These are phyloP conservation scores for Przewalskia tangutica DNA, from an alignment of 257 asterid species.

Conservation along the genomic window DNA sequence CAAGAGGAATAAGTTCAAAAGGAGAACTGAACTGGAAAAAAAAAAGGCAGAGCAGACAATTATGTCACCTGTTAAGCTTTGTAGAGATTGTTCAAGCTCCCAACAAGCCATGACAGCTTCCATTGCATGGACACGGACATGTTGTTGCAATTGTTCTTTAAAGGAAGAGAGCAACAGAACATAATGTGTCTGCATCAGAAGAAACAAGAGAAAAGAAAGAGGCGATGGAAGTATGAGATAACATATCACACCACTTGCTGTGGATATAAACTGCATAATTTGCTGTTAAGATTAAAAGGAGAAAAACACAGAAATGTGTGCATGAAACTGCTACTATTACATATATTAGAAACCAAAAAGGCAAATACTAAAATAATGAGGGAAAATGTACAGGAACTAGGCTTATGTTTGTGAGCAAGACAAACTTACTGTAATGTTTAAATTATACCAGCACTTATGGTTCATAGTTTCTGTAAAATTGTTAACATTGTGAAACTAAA, in stretches of 20 bases:
- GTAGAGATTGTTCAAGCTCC: conserved; percentile 99
- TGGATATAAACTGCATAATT: not conserved
- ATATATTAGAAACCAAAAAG: not conserved
- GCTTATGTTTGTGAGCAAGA: not conserved
- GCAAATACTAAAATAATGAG: not conserved
- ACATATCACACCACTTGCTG: not conserved
- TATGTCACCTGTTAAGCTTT: conserved; percentile 77
- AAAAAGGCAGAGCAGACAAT: not conserved
- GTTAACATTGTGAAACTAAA: not conserved
- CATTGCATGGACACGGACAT: conserved; percentile 98
- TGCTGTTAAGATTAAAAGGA: not conserved
- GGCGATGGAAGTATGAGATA: conserved; percentile 19
- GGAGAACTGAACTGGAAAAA: not conserved
- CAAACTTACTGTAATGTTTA: not conserved
- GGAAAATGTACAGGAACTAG: not conserved
- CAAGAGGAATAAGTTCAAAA: not conserved
- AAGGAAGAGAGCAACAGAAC: conserved; percentile 87
- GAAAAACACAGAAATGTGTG: not conserved
- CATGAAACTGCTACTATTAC: not conserved
- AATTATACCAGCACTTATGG: not conserved
- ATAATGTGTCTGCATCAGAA: conserved; percentile 66
- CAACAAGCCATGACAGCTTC: conserved; percentile 99
- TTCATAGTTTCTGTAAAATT: not conserved
- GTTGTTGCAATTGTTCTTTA: conserved; percentile 97
- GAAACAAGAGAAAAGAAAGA: not conserved